Base-by-base conservation (phyloP, 495 filamentous ascomycete species). In the Sporormia fimetaria region DNA sequence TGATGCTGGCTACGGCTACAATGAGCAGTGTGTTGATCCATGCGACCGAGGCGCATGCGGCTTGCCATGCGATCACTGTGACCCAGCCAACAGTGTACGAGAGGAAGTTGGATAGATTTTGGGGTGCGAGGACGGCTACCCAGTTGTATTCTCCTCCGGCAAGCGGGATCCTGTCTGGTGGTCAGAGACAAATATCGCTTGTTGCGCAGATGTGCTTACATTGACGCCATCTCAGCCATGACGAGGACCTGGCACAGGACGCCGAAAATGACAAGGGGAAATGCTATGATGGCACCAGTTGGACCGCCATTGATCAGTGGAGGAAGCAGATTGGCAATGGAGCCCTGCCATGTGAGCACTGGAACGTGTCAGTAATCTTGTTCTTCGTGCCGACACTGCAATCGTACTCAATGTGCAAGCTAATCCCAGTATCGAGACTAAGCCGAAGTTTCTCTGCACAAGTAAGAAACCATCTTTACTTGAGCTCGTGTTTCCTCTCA, bases 91-190 rank as follows among this genome's bases (percentile, higher is more conserved):
- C 38, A 7, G 36, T 24, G 32, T 51, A 51, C 15, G 25, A 33
- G 10, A 47, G 33, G 21, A 51, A 47, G 10, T 51, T 47, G 3
- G 33, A 26, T 10, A 6, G 34, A 1, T 21, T 18, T 4, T 26
- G 35, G 12, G 48, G 48, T n/a, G 48, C 20, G 20, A 51, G 37
- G 15, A 49, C 26, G 2, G 45, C 38, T 2, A 47, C 32, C 48
- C 48, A 51, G 23, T 51, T 46, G 30, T 47, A 51, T 12, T 41
- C 20, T 11, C 48, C 48, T 9, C 42, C 48, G 1, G 48, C 24
- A 7, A 47, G 27, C 3, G 48, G 48, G 2, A 51, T 42, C 48
- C 48, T 51, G 34, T 3, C 3, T 20, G 11, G 21, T 14, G 2
- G 20, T 47, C 14, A 47, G 37, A n/a, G n/a, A n/a, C n/a, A n/a